Percentiles rank a stretch among this genome's conserved stretches.
These are phyloP conservation scores for Didymella exigua DNA, from an alignment of 2,329 filamentous ascomycete species.

Conservation along the genomic window DNA sequence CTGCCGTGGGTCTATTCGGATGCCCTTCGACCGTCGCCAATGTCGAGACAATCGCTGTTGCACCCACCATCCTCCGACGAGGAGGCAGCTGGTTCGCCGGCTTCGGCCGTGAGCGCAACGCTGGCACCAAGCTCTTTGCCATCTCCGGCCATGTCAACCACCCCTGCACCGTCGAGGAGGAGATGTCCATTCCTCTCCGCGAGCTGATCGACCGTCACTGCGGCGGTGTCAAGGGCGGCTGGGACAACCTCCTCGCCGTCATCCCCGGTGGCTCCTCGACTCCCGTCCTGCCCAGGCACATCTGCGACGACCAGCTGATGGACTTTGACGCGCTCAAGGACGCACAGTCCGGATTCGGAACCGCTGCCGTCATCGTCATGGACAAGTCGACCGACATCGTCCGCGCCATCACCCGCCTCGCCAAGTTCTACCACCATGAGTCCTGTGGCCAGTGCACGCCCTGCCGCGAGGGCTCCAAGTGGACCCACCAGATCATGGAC, in stretches of 20 bases:
- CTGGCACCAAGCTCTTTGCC: slow-evolving; percentile 97
- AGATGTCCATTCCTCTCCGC: slow-evolving; percentile 96
- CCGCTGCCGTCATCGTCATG: slow-evolving; percentile 98
- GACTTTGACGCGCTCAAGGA: slow-evolving; percentile 99
- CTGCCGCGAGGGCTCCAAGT: slow-evolving; percentile 98
- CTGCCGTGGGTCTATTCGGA: slow-evolving; percentile 94
- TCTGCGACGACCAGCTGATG: slow-evolving; percentile 97
- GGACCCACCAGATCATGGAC: slow-evolving; percentile 99
- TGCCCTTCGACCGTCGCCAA: slow-evolving; percentile 98
- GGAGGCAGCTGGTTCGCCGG: slow-evolving; percentile 90
- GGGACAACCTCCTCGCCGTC: slow-evolving; percentile 95
- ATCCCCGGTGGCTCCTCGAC: slow-evolving; percentile 98
- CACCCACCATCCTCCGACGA: slow-evolving; percentile 92
- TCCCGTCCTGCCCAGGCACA: slow-evolving; percentile 84
- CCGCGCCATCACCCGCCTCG: slow-evolving; percentile 87
- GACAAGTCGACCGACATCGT: slow-evolving; percentile 98
- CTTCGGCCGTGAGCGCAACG: slow-evolving; percentile 94
- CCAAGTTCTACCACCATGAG: slow-evolving; percentile 98
- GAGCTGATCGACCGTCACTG: slow-evolving; percentile 99
- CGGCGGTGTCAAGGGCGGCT: slow-evolving; percentile 92
- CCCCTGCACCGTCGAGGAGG: slow-evolving; percentile 95
- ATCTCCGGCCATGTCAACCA: slow-evolving; percentile 99
- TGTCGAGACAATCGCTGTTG: slow-evolving; percentile 94
- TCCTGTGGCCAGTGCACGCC: slow-evolving; percentile 98
- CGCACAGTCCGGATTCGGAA: slow-evolving; percentile 94